phyloP scores from a whole-genome alignment of 495 filamentous ascomycete species.

The Penicillium argentinense region DNA sequence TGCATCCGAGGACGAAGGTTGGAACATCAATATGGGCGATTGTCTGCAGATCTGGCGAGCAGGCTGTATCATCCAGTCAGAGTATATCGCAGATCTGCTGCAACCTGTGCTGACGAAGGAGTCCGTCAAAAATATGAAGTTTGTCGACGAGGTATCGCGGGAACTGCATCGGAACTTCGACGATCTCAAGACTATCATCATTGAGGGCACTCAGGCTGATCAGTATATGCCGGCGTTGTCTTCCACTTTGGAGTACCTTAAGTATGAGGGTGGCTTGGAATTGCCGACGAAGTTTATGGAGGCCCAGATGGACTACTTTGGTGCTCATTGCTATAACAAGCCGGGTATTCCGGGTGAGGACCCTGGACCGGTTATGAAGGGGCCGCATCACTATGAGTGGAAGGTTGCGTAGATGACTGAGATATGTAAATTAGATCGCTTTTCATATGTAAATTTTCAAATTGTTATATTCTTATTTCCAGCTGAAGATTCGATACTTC shows the following conservation, averaged over 20 bases:
- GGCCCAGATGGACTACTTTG: constrained; percentile 75
- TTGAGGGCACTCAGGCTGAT: constrained; percentile 58
- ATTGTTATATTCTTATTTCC: too few relatives aligned
- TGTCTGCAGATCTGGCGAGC: constrained; percentile 70
- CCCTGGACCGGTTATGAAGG: constrained; percentile 40
- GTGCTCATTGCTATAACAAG: constrained; percentile 66
- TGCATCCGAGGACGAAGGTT: constrained; percentile 59
- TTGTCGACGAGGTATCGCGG: constrained; percentile 49
- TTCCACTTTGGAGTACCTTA: constrained; percentile 68
- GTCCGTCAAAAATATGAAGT: constrained; percentile 40
- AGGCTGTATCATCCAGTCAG: constrained; percentile 73
- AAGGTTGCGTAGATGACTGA: constrained; percentile 14
- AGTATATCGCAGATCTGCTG: constrained; percentile 63
- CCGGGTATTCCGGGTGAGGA: constrained; percentile 41
- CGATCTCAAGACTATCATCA: constrained; percentile 56
- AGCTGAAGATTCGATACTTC: too few relatives aligned
- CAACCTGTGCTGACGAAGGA: constrained; percentile 39
- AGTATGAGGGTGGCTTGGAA: constrained; percentile 57
- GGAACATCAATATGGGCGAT: constrained; percentile 59
- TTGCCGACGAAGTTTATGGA: constrained; percentile 73
- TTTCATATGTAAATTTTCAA: too few relatives aligned
- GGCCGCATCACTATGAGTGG: constrained; percentile 47
- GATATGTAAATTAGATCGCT: too few relatives aligned
- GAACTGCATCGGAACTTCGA: constrained; percentile 55
- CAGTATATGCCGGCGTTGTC: constrained; percentile 63